phyloP scores from a whole-genome alignment of 495 filamentous ascomycete species.

The Penicillium bialowiezense region DNA sequence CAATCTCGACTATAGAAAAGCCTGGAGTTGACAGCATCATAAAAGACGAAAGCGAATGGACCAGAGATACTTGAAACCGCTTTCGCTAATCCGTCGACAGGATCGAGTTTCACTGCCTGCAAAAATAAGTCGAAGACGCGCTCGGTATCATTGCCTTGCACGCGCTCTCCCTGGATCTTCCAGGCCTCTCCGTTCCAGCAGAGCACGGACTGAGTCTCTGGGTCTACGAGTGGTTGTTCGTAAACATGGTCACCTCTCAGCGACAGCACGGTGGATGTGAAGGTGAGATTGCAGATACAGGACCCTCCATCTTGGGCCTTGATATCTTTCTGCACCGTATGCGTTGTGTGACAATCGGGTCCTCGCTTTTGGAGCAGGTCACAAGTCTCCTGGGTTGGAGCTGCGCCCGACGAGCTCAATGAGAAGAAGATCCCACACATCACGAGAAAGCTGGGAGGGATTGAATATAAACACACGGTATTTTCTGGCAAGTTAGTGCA shows the following conservation, averaged over 20 bases:
- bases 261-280: conserved; percentile 82
- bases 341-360: conserved; percentile 51
- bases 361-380: conserved; percentile 50
- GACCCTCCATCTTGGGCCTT: conserved; percentile 14
- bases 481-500: conserved; percentile 10
- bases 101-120: conserved; percentile 31
- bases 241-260: conserved; percentile 72
- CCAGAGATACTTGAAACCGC: conserved; percentile 67
- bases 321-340: conserved; percentile 24
- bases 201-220: conserved; percentile 61
- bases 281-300: conserved; percentile 49
- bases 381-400: conserved; percentile 40
- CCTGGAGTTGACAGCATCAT: conserved; percentile 56
- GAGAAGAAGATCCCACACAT: conserved; percentile 71
- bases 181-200: conserved; percentile 99
- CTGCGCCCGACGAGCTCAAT: conserved; percentile 32
- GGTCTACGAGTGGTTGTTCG: conserved; percentile 69
- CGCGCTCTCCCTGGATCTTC: conserved; percentile 56
- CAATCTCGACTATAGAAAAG: conserved; percentile 83
- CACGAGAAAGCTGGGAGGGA: conserved; percentile 5
- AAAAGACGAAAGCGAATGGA: conserved; percentile 90
- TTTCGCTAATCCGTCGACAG: conserved; percentile 36
- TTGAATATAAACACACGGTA: no score
- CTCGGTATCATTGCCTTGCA: conserved; percentile 75
- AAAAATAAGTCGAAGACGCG: conserved; percentile 64